Percentiles rank a stretch among this genome's conserved stretches.
Evolutionary conservation across 2,329 filamentous ascomycete genomes (phyloP).

Genomic region (Westerdykella aurantiaca): DNA sequence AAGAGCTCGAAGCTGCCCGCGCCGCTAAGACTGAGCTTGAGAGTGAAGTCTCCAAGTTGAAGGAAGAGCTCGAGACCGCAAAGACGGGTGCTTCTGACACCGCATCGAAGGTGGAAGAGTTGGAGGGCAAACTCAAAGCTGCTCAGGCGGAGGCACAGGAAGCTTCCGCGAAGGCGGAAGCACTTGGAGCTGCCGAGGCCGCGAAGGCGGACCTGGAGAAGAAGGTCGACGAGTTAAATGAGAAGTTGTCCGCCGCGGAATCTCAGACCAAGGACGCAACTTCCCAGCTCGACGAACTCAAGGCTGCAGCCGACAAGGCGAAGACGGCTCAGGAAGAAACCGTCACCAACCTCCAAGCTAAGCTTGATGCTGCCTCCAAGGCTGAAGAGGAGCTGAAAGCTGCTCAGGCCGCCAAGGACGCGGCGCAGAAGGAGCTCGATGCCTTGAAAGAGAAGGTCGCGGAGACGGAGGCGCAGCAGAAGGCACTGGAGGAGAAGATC

Average conservation of each 20-base stretch:
- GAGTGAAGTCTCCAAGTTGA: constrained; percentile 2
- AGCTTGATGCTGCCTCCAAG: constrained; percentile 7
- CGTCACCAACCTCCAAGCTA: constrained; percentile 1
- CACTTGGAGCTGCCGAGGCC: neutral
- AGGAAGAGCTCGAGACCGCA: constrained; percentile 2
- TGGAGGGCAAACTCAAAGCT: constrained; percentile 7
- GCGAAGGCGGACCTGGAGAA: constrained; percentile 1
- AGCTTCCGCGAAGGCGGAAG: constrained; percentile 1
- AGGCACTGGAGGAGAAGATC: constrained; percentile 1
- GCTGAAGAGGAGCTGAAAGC: constrained; percentile 4
- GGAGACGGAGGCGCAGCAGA: neutral
- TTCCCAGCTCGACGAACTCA: constrained; percentile 2
- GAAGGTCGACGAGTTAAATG: constrained; percentile 1
- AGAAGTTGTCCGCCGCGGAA: neutral
- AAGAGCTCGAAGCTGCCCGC: constrained; percentile 2
- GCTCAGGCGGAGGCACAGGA: constrained; percentile 5
- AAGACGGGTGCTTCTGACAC: constrained; percentile 1
- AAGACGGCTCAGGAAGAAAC: neutral
- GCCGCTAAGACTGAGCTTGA: constrained; percentile 6
- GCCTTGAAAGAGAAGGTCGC: neutral
- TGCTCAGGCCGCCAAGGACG: constrained; percentile 2
- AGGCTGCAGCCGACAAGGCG: neutral
- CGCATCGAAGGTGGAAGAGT: constrained; percentile 3
- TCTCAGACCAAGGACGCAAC: constrained; percentile 1
- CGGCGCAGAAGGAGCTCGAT: constrained; percentile 2